Conservation (phyloP, 352 stramenopile species). For the Globisporangium recalcitrans region DNA sequence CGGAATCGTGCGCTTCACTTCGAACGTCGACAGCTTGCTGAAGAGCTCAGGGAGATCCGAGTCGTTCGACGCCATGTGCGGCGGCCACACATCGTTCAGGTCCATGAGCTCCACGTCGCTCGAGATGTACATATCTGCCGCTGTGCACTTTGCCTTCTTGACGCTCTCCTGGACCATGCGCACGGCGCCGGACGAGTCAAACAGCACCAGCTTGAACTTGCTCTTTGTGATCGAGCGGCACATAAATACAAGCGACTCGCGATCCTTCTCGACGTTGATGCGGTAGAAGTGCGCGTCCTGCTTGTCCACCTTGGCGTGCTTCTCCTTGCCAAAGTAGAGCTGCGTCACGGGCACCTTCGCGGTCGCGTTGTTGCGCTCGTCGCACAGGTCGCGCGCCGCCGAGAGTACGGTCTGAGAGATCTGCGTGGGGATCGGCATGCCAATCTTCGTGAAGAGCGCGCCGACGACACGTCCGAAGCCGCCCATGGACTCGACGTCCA, state of each 20-base stretch:
- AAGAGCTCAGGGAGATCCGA: slow-evolving; percentile 80
- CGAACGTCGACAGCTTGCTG: slow-evolving; percentile 76
- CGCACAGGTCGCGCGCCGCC: slow-evolving; percentile 70
- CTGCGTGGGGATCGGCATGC: slow-evolving; percentile 84
- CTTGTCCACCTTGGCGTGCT: slow-evolving; percentile 77
- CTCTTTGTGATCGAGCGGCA: slow-evolving; percentile 76
- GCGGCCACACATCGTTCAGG: slow-evolving; percentile 74
- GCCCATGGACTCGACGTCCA: slow-evolving; percentile 82
- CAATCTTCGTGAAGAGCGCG: slow-evolving; percentile 87
- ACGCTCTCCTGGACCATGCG: slow-evolving; percentile 81
- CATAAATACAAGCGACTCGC: slow-evolving; percentile 77
- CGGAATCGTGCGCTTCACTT: slow-evolving; percentile 72
- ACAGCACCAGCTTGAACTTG: slow-evolving; percentile 89
- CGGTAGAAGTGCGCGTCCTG: slow-evolving; percentile 88
- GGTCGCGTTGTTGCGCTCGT: slow-evolving; percentile 66
- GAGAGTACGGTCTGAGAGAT: slow-evolving; percentile 82
- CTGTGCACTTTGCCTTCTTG: slow-evolving; percentile 76
- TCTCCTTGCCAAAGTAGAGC: slow-evolving; percentile 68
- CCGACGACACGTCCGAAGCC: slow-evolving; percentile 78
- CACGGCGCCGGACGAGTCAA: slow-evolving; percentile 71
- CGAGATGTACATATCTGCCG: slow-evolving; percentile 84
- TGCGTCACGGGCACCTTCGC: slow-evolving; percentile 48
- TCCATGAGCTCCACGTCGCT: slow-evolving; percentile 86
- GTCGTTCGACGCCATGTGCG: slow-evolving; percentile 43
- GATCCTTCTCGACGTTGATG: slow-evolving; percentile 62